Base-by-base conservation (phyloP, 257 asterid genomes). In the Scutellaria galericulata region DNA sequence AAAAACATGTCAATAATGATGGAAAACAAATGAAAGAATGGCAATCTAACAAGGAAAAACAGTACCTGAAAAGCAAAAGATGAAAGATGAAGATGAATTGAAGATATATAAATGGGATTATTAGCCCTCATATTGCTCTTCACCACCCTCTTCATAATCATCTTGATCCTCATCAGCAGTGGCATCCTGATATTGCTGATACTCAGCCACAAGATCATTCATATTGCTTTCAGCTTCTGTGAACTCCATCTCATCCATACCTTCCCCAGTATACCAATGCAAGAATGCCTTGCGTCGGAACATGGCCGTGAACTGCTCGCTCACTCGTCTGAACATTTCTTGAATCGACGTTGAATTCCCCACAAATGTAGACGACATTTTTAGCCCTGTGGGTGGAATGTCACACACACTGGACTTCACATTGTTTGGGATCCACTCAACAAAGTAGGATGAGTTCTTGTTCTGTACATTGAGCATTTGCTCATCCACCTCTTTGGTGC, bases 291-390 rank as follows among this genome's bases (percentile, higher is more conserved):
- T 85, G 27, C 90, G 88, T 63, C 93, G 55, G 70, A 83, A 87
- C 93, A 87, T 87, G 13, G 93, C 93, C 3, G 93, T 87, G 57
- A 87, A 87, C 79, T 87, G 92, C 75, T 87, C 92, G 66, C 92
- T 87, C 73, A 87, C 92, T 7, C 92, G 62, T 77, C 92, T 77
- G 55, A 87, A 87, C 90, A 85, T 87, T 65, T 87, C 90, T 55
- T 85, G 93, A 18, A 87, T 87, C 3, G 93, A 85, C 3, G 93
- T 87, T 0, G 93, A 87, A 54, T 87, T 87, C 14, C 93, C 93
- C 5, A 87, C 66, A 62, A 85, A 87, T 0, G 93, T 87, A 0
- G 93, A 85, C 6, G 93, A 62, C 87, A 87, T 87, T 66, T 76
- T 87, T 7, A 87, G 76, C 40, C 90, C 90, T 0, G 88, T 87